These are phyloP conservation scores for Saccharomyces pastorianus DNA, from an alignment of 1,139 yeast genomes.

Conservation along the genomic window DNA sequence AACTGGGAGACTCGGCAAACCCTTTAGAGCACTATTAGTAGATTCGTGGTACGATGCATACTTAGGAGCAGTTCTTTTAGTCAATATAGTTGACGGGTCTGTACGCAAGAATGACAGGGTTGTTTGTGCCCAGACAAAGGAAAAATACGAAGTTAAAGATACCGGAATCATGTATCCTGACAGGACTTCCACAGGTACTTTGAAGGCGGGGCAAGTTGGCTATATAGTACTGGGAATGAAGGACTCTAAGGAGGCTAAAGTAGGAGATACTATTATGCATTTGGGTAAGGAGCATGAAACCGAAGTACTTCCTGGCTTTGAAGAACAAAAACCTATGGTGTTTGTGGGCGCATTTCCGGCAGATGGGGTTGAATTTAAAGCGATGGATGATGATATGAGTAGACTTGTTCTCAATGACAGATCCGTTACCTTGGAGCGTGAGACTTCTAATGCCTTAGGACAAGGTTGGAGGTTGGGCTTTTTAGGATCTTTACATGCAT, in stretches of 20 bases:
- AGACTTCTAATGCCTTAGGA: conserved; percentile 89
- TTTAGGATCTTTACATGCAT: conserved; percentile 88
- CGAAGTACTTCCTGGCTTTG: conserved; percentile 86
- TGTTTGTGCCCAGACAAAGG: conserved; percentile 67
- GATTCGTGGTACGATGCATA: conserved; percentile 97
- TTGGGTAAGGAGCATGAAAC: conserved; percentile 50
- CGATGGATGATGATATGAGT: conserved; percentile 81
- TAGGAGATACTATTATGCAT: conserved; percentile 84
- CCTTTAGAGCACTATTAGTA: conserved; percentile 71
- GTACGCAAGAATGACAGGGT: conserved; percentile 68
- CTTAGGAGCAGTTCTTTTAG: conserved; percentile 80
- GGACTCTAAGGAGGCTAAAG: conserved; percentile 73
- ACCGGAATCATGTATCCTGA: conserved; percentile 96
- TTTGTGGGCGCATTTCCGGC: conserved; percentile 98
- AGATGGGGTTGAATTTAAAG: conserved; percentile 84
- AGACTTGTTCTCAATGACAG: conserved; percentile 86
- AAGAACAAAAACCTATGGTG: conserved; percentile 96
- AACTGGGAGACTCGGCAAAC: conserved; percentile 43
- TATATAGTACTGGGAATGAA: conserved; percentile 92
- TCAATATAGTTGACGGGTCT: conserved; percentile 76
- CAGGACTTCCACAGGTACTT: conserved; percentile 48
- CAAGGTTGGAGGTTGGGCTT: conserved; percentile 97
- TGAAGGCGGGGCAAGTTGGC: conserved; percentile 90
- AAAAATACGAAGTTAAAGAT: conserved; percentile 78
- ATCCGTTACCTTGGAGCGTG: conserved; percentile 80